Evolutionary conservation across 2,329 filamentous ascomycete genomes (phyloP), one percentile per base, ranked within the genome.

Genomic region (Neonectria sp.): DNA sequence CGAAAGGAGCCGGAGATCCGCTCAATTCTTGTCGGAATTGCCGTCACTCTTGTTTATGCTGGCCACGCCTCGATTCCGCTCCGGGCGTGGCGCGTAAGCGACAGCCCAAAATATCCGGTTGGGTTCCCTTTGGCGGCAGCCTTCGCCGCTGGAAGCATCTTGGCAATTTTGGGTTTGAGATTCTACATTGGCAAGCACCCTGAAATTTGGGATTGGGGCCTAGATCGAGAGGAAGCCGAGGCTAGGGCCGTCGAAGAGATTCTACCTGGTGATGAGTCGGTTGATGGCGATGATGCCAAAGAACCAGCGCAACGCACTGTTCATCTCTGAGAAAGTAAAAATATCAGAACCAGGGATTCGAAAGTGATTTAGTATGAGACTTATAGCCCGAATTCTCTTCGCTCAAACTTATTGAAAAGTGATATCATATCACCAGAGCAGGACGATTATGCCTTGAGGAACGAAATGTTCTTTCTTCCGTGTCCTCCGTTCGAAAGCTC

Each of bases 1-100:
- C 71, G 77, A 1, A 78, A 76, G 6, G 77, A 80, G 21, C 78
- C 77, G 0, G 78, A 79, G 35, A 74, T 78, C 0, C 60, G 73
- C 0, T 74, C 73, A 0, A 72, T 75, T 1, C 2, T 75, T 0
- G 73, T 75, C 0, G 73, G 69, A 3, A 51, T 71, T 0, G 71
- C 73, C 0, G 60, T 75, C 0, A 75, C 73, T 0, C 55, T 75
- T 7, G 70, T 73, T 0, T 75, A 75, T 12, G 73, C 62, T 0
- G 73, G 73, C 0, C 73, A 75, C 27, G 73, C 73, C 0, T 66
- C 73, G 0, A 75, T 75, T 0, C 73, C 73, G 2, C 65, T 75
- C 0, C 68, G 73, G 0, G 73, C 70, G 1, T 75, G 73, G 73
- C 64, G 73, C 1, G 73, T 75, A 0, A 70, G 68, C 12, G 73